Evolutionary conservation across 2,329 filamentous ascomycete species (phyloP), one percentile per base, ranked within the genome.

Genomic region (Rutstroemia sp.): DNA sequence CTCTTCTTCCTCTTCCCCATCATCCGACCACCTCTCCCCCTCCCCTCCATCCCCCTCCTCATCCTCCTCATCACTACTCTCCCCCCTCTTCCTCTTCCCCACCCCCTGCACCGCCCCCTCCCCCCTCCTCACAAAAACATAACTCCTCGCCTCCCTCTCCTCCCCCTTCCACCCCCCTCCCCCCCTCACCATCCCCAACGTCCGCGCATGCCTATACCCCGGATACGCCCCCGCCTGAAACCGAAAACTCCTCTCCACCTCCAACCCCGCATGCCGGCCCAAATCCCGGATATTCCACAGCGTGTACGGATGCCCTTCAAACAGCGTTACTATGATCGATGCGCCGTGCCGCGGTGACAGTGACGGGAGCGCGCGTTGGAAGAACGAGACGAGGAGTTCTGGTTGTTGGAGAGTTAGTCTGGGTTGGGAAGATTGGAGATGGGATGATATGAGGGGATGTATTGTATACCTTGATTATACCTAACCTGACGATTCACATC

Each of bases 401-500:
- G 25, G 68, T 12, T 12, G 1, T 4, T 36, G 4, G 4, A 4
- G 9, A n/a, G 16, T 60, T 27, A 44, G 21, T 14, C 53, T 5
- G 27, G 23, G 1, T 23, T 23, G 23, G 3, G 23, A 23, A 4
- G 5, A 23, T 4, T 5, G 5, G 2, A 23, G 23, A 23, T 23
- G 4, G 3, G 14, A 12, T 2, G 8, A 4, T 1, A n/a, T 16
- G 16, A 4, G 36, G 14, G 4, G 5, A 44, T 17, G 25, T 6
- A 16, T 17, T 4, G 40, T 36, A 25, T 60, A 71, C 71, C 72
- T 72, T 96, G 92, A 74, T 99, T 97, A 70, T 89, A 83, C 56
- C 94, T 84, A 14, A 96, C 91, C 73, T 99, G 94, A 38, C 94
- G 80, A 75, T 96, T 96, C 56, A 96, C 87, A 74, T 97, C 92